Conservation (phyloP, 164 flowering plant genomes). For the Warburgia ugandensis region DNA sequence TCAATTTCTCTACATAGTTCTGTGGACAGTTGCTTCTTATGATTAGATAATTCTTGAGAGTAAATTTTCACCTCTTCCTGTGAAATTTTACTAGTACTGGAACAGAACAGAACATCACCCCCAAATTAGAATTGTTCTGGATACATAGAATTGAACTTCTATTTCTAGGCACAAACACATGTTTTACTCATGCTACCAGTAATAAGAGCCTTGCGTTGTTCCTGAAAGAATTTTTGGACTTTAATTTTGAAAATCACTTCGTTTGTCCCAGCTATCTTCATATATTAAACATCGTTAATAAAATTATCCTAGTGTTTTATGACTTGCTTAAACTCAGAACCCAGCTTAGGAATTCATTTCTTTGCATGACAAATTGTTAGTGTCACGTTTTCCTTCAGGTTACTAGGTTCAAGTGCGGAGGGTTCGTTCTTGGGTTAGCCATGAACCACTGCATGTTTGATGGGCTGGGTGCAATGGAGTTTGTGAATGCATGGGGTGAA, state of each 20-base stretch:
- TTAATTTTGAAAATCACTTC: no score
- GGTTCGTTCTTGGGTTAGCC: conserved; percentile 67
- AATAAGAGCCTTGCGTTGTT: not conserved
- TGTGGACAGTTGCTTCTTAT: not conserved
- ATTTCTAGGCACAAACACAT: no score
- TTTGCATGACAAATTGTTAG: not conserved
- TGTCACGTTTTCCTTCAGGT: conserved; percentile 34
- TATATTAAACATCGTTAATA: no score
- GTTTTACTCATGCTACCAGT: not conserved
- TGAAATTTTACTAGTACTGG: not conserved
- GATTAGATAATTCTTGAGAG: not conserved
- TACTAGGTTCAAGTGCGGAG: conserved; percentile 87
- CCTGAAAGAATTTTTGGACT: not conserved
- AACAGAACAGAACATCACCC: not conserved
- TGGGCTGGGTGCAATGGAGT: conserved; percentile 83
- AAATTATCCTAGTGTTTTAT: no score
- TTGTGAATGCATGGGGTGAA: conserved; percentile 83
- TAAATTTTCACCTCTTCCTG: not conserved
- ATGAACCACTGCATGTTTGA: conserved; percentile 84
- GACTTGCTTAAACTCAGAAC: not conserved
- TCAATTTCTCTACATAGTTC: not conserved
- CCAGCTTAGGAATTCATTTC: not conserved
- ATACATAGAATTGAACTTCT: no score
- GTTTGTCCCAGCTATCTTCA: no score
- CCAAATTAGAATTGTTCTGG: not conserved